A percentile compares a stretch with the other conserved stretches of the same genome.
Conservation (phyloP, 106 monocot species). For the Cymbidium sinense region DNA sequence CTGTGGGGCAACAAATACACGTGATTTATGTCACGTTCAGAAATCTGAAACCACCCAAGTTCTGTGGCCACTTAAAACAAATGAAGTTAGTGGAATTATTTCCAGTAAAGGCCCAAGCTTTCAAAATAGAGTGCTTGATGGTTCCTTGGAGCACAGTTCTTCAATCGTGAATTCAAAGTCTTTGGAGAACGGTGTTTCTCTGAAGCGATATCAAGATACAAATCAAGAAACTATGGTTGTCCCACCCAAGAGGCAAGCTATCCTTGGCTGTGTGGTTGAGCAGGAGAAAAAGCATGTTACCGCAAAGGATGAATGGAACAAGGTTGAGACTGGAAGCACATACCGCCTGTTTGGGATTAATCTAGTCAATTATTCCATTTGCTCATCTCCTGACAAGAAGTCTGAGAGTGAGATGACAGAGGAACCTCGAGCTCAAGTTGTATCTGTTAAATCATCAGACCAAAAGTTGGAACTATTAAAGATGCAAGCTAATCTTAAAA, state of each 20-base stretch:
- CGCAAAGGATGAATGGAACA: neutral
- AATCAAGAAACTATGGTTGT: neutral
- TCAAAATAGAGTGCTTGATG: constrained; percentile 1
- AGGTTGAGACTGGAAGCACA: constrained; percentile 1
- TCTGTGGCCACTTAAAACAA: constrained; percentile 17
- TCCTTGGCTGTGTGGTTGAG: constrained; percentile 5
- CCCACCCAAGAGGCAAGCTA: neutral
- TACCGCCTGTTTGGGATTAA: neutral
- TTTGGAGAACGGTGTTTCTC: neutral
- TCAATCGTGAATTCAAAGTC: neutral
- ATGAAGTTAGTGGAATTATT: constrained; percentile 13
- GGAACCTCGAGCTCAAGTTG: neutral
- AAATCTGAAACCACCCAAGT: constrained; percentile 11
- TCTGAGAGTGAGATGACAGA: constrained; percentile 6
- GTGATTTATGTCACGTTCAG: neutral
- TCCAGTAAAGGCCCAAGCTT: neutral
- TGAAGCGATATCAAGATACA: neutral
- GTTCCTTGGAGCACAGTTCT: neutral
- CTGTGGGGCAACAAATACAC: neutral
- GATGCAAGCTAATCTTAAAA: constrained; percentile 6
- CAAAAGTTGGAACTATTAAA: constrained; percentile 30
- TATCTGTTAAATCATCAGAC: constrained; percentile 22
- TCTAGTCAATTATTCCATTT: neutral
- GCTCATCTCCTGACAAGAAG: neutral
- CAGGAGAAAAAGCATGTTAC: neutral